Percentiles rank a stretch among this genome's conserved stretches.
Evolutionary conservation across 1,284 basidiomycete species (phyloP).

Genomic region (Ceratobasidium sp.): DNA sequence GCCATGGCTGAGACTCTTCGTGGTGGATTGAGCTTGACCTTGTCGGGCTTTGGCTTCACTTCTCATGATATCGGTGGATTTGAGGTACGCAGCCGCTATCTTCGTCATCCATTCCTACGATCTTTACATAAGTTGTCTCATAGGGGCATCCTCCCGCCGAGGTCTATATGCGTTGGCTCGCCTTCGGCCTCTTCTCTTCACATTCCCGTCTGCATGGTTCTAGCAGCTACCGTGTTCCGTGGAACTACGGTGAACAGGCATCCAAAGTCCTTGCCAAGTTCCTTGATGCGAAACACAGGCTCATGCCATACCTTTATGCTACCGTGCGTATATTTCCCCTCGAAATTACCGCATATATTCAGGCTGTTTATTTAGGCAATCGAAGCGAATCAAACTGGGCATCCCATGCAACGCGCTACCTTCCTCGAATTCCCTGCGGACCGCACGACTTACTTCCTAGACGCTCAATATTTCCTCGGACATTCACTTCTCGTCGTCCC

Average conservation of each 20-base stretch:
- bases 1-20: slow-evolving; percentile 82
- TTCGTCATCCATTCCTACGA: neutral
- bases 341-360: neutral
- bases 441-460: slow-evolving; percentile 73
- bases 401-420: slow-evolving; percentile 79
- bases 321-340: slow-evolving; percentile 61
- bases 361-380: slow-evolving; percentile 62
- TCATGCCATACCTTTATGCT: slow-evolving; percentile 81
- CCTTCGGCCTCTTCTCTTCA: slow-evolving; percentile 69
- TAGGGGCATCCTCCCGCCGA: slow-evolving; percentile 76
- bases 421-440: slow-evolving; percentile 79
- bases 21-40: slow-evolving; percentile 73
- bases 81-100: slow-evolving; percentile 59
- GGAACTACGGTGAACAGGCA: slow-evolving; percentile 80
- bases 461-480: slow-evolving; percentile 79
- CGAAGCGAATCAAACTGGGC: slow-evolving; percentile 68
- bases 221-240: slow-evolving; percentile 79
- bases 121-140: neutral
- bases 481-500: slow-evolving; percentile 80
- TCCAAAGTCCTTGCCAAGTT: slow-evolving; percentile 75
- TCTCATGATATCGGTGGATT: slow-evolving; percentile 84
- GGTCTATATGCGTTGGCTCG: slow-evolving; percentile 79
- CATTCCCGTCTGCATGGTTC: slow-evolving; percentile 81
- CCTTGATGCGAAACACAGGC: slow-evolving; percentile 74
- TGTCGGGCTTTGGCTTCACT: slow-evolving; percentile 78